Evolutionary conservation across 352 stramenopile species (phyloP).

Genomic region (Globisporangium iwayamae): DNA sequence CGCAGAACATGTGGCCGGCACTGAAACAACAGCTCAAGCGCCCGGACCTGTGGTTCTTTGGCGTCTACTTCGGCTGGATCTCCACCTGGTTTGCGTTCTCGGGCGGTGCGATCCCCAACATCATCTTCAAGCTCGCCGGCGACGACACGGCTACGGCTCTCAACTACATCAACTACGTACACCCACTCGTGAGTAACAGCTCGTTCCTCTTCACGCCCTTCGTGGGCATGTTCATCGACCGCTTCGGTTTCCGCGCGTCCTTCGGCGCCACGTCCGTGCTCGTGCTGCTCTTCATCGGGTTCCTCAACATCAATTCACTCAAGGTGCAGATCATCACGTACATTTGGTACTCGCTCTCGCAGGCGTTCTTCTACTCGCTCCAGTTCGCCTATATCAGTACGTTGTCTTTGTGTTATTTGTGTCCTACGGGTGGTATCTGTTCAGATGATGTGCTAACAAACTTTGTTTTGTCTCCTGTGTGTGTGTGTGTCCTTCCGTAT

Average conservation of each 20-base stretch:
- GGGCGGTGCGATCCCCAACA: slow-evolving; percentile 26
- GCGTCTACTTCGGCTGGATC: slow-evolving; percentile 30
- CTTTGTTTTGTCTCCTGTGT: no score
- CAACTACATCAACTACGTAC: slow-evolving; percentile 26
- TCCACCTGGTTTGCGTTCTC: slow-evolving; percentile 29
- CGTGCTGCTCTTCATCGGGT: slow-evolving; percentile 23
- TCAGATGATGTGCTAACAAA: background rate
- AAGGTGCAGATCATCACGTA: slow-evolving; percentile 25
- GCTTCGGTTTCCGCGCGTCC: slow-evolving; percentile 17
- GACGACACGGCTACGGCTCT: slow-evolving; percentile 6
- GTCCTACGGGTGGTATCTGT: slow-evolving; percentile 5
- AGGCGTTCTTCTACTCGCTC: slow-evolving; percentile 28
- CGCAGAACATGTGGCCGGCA: slow-evolving; percentile 9
- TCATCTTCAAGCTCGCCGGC: slow-evolving; percentile 20
- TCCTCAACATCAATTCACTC: slow-evolving; percentile 24
- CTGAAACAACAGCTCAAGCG: slow-evolving; percentile 21
- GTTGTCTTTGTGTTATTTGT: background rate
- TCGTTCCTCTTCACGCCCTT: slow-evolving; percentile 28
- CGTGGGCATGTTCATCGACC: slow-evolving; percentile 25
- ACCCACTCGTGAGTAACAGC: slow-evolving; percentile 24
- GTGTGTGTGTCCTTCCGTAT: no score
- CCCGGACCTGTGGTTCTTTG: slow-evolving; percentile 27
- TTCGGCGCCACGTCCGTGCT: slow-evolving; percentile 17
- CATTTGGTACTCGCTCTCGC: slow-evolving; percentile 23
- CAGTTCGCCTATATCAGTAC: slow-evolving; percentile 30